Evolutionary conservation across 78 protist genomes (phyloP), one percentile per base, ranked within the genome.

Genomic region (Dictyostelium citrinum): DNA sequence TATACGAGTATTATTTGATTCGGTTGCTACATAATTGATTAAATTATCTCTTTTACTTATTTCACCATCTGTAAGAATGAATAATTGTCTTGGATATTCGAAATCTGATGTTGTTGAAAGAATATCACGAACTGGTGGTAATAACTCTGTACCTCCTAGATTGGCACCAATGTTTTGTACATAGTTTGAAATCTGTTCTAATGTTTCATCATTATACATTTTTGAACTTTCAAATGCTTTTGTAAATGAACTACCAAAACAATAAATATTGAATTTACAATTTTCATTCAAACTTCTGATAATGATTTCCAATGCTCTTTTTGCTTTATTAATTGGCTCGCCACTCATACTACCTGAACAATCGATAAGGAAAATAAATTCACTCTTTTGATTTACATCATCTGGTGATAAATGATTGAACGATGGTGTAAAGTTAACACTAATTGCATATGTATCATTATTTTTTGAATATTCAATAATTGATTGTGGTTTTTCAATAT

Each of bases 21-120:
- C 83, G 5, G 49, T 55, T 7, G 71, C 51, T 5, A 93, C 97
- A 33, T 29, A 64, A 2, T 16, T 4, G 4, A 95, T 82, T 24
- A 92, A 49, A 9, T 12, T 27, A 41, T 95, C 84, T 20, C 96
- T 79, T 81, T 95, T 85, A 90, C 35, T 39, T 4, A 98, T 82
- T 67, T 96, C 95, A 31, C 98, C 98, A 82, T 97, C 98, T 6
- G 98, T 97, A 46, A 97, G 80, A 20, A 97, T 85, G 46, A 97
- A 97, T 55, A 64, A 77, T 49, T 95, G 97, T 27, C 98, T 84
- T 27, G 97, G 82, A 67, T 74, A 93, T 16, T 90, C 95, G 14
- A 82, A 76, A 11, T 77, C 68, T 1, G 55, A 11, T 14, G 8
- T n/a, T 2, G 37, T 1, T 9, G 37, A 24, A 6, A 86, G 12